phyloP scores from a whole-genome alignment of 2,329 filamentous ascomycete genomes.

The Beauveria sp. region DNA sequence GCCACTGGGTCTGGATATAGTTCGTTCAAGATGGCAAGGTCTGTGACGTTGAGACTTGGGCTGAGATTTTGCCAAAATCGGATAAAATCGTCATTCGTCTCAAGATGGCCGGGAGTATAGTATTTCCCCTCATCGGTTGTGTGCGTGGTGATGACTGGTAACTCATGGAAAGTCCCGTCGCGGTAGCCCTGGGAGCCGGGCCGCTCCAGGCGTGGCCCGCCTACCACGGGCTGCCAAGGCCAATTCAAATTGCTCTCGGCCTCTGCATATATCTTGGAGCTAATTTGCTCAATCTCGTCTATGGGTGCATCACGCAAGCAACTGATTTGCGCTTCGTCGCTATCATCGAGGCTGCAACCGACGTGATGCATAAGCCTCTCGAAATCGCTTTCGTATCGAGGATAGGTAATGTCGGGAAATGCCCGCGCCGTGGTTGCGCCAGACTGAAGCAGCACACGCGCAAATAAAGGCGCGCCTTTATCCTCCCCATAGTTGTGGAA shows the following conservation, averaged over 20 bases:
- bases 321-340: constrained; percentile 25
- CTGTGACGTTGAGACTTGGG: constrained; percentile 21
- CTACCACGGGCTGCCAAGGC: constrained; percentile 41
- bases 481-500: constrained; percentile 30
- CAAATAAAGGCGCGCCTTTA: constrained; percentile 24
- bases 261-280: constrained; percentile 29
- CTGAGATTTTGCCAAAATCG: constrained; percentile 29
- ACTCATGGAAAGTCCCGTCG: constrained; percentile 29
- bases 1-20: constrained; percentile 30
- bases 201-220: constrained; percentile 38
- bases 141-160: constrained; percentile 30
- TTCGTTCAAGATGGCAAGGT: constrained; percentile 20
- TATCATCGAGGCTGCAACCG: constrained; percentile 20
- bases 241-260: constrained; percentile 34
- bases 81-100: constrained; percentile 29
- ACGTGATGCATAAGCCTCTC: constrained; percentile 22
- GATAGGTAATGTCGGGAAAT: constrained; percentile 27
- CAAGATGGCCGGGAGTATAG: constrained; percentile 23
- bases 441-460: constrained; percentile 28
- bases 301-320: constrained; percentile 33
- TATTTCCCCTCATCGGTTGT: constrained; percentile 30
- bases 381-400: constrained; percentile 26
- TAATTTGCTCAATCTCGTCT: constrained; percentile 28
- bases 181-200: constrained; percentile 33
- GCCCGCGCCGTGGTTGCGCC: constrained; percentile 29